These are phyloP conservation scores for Xerocomus nothofagi DNA, from an alignment of 1,284 basidiomycete genomes.

Conservation along the genomic window DNA sequence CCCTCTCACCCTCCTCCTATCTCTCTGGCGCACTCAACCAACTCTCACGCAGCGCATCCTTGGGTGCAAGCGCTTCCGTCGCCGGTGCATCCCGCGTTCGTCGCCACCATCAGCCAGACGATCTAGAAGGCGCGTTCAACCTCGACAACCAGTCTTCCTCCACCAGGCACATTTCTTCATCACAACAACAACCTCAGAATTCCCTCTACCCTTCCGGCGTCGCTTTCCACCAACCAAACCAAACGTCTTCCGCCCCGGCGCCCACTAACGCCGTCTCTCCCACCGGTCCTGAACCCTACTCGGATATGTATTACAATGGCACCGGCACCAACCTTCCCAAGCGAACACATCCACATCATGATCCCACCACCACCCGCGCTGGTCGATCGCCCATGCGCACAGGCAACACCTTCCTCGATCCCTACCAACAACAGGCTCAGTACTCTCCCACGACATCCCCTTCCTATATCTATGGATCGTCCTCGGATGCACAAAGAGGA, in stretches of 20 bases:
- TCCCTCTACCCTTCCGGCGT: conserved; percentile 63
- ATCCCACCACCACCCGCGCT: conserved; percentile 49
- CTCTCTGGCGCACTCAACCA: conserved; percentile 49
- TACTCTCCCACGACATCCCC: conserved; percentile 57
- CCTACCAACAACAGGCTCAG: conserved; percentile 65
- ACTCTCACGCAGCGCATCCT: conserved; percentile 64
- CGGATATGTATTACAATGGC: conserved; percentile 64
- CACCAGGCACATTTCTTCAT: conserved; percentile 38
- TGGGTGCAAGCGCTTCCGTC: conserved; percentile 49
- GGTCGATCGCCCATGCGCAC: conserved; percentile 61
- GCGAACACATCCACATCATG: conserved; percentile 55
- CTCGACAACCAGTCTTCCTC: conserved; percentile 46
- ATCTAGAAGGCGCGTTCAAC: conserved; percentile 68
- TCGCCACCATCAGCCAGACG: conserved; percentile 63
- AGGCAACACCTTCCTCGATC: conserved; percentile 59
- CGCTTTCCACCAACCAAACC: conserved; percentile 51
- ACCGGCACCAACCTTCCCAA: conserved; percentile 51
- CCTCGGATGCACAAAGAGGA: conserved; percentile 46
- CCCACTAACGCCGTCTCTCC: conserved; percentile 38
- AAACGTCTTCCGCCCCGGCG: conserved; percentile 37
- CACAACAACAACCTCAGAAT: conserved; percentile 36
- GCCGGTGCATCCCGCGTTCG: conserved; percentile 46
- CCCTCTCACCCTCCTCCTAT: conserved; percentile 50
- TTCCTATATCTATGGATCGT: conserved; percentile 52
- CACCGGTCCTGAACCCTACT: conserved; percentile 48